Evolutionary conservation across 1,284 basidiomycete genomes (phyloP).

Genomic region (Filobasidium uniguttulatum): DNA sequence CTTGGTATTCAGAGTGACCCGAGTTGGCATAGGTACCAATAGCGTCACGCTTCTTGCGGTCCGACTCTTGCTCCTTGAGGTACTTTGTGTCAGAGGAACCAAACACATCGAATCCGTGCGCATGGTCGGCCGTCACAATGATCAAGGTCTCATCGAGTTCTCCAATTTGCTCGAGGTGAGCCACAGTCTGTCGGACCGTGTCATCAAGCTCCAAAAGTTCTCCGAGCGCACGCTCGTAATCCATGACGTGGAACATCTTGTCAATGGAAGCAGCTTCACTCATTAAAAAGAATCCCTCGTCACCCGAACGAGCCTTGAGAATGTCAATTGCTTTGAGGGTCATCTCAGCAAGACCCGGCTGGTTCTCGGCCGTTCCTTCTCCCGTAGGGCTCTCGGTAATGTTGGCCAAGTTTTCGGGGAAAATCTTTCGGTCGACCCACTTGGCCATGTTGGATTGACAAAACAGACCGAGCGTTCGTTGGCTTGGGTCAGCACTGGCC

Average conservation of each 20-base stretch:
- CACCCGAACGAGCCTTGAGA: constrained; percentile 25
- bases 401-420: constrained; percentile 25
- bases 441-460: constrained; percentile 34
- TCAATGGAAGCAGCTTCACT: constrained; percentile 37
- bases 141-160: constrained; percentile 37
- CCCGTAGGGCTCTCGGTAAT: constrained; percentile 8
- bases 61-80: constrained; percentile 26
- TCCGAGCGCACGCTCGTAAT: constrained; percentile 37
- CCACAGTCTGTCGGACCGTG: constrained; percentile 34
- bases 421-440: constrained; percentile 37
- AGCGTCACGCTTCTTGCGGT: constrained; percentile 34
- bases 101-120: constrained; percentile 31
- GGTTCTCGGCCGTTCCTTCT: constrained; percentile 25
- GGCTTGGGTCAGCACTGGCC: constrained; percentile 23
- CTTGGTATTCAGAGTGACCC: constrained; percentile 22
- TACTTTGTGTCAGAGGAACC: constrained; percentile 35
- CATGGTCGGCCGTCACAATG: constrained; percentile 39
- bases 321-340: constrained; percentile 39
- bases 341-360: constrained; percentile 39
- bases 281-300: constrained; percentile 36
- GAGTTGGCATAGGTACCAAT: constrained; percentile 28
- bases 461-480: constrained; percentile 37
- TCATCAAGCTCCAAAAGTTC: constrained; percentile 40
- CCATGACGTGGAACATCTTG: constrained; percentile 37
- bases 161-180: constrained; percentile 35